Conservation (phyloP, 805 yeast genomes). For the Saccharomycopsis sp. region DNA sequence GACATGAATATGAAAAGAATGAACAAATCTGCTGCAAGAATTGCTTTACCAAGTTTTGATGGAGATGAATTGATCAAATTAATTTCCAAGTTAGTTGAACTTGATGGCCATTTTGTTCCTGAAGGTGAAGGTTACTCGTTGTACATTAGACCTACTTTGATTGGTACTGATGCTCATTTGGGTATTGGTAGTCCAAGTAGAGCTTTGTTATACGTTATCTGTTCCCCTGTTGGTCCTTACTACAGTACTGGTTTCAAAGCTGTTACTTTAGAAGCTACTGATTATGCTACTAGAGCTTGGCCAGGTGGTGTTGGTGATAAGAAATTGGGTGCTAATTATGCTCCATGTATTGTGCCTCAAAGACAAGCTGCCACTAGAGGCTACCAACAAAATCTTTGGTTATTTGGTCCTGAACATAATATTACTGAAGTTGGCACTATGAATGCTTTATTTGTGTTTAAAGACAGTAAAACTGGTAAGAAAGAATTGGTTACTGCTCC, state of each 20-base stretch:
- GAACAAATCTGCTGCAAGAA: conserved; percentile 83
- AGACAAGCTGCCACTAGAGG: conserved; percentile 86
- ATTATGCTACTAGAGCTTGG: conserved; percentile 97
- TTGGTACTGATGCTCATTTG: conserved; percentile 82
- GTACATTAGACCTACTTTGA: conserved; percentile 90
- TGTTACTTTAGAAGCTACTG: conserved; percentile 89
- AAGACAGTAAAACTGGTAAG: conserved; percentile 67
- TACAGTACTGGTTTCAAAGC: conserved; percentile 95
- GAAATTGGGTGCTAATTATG: conserved; percentile 96
- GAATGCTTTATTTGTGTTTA: conserved; percentile 88
- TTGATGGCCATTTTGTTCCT: conserved; percentile 79
- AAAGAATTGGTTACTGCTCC: conserved; percentile 95
- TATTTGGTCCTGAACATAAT: conserved; percentile 79
- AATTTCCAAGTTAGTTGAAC: conserved; percentile 61
- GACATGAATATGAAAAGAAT: conserved; percentile 88
- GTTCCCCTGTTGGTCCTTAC: conserved; percentile 97
- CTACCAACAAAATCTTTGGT: conserved; percentile 93
- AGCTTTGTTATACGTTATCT: conserved; percentile 79
- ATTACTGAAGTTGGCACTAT: conserved; percentile 97
- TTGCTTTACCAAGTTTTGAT: conserved; percentile 84
- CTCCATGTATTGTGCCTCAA: conserved; percentile 91
- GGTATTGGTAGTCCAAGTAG: conserved; percentile 81
- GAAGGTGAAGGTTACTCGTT: conserved; percentile 81
- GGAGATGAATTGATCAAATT: conserved; percentile 66
- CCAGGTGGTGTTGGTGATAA: conserved; percentile 98